phyloP scores from a whole-genome alignment of 2,329 filamentous ascomycete genomes.

The Colletotrichum brevisporum region DNA sequence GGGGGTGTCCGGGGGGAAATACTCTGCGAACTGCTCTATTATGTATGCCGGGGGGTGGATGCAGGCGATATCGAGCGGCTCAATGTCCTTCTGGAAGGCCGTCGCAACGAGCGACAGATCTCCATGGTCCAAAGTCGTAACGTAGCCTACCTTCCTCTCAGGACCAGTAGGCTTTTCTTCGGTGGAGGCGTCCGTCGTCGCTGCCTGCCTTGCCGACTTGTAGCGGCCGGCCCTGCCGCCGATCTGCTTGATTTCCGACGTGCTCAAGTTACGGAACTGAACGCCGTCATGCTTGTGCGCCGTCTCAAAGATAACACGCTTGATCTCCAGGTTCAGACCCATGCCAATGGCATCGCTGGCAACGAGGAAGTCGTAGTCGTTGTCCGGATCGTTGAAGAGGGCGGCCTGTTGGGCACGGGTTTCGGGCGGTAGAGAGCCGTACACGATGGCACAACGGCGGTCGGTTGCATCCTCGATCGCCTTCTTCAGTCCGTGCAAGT shows the following conservation, averaged over 20 bases:
- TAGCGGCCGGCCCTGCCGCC: constrained; percentile 92
- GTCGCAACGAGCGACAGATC: constrained; percentile 75
- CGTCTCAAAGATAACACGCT: constrained; percentile 89
- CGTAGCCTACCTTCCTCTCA: constrained; percentile 73
- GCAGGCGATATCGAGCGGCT: constrained; percentile 78
- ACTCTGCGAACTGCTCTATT: constrained; percentile 82
- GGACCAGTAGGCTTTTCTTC: constrained; percentile 27
- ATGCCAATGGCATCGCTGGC: constrained; percentile 98
- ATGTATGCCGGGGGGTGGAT: constrained; percentile 80
- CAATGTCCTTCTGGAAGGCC: constrained; percentile 75
- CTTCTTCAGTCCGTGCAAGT: constrained; percentile 84
- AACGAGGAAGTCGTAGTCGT: constrained; percentile 94
- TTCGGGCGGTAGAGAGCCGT: constrained; percentile 91
- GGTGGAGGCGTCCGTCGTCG: constrained; percentile 40
- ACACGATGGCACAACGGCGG: constrained; percentile 89
- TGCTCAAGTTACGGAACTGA: constrained; percentile 69
- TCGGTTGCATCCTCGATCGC: constrained; percentile 83
- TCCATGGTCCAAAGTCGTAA: constrained; percentile 81
- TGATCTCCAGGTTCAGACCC: constrained; percentile 94
- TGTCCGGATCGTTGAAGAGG: constrained; percentile 94
- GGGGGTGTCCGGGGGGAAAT: constrained; percentile 85
- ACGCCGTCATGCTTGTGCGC: constrained; percentile 79
- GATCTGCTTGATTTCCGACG: constrained; percentile 94
- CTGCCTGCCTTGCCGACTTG: constrained; percentile 75
- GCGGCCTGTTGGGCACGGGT: constrained; percentile 91